Base-by-base conservation (phyloP, 495 filamentous ascomycete genomes). In the Penicillium cataractarum region DNA sequence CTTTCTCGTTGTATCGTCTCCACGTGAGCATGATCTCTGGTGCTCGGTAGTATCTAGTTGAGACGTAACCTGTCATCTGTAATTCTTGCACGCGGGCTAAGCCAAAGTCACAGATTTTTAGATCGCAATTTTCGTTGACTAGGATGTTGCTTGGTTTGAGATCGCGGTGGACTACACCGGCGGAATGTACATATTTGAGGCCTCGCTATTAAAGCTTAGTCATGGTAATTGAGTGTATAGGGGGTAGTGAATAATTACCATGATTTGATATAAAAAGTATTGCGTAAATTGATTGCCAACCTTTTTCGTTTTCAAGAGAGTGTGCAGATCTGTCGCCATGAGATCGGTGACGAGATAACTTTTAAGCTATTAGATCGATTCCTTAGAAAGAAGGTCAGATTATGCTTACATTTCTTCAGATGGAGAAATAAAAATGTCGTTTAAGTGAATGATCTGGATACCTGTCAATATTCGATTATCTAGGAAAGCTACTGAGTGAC, bases 1-100 rank as follows among this genome's bases (percentile, higher is more conserved):
- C 95, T 80, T 98, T 95, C 48, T 97, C 92, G 69, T 97, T 94
- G 76, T 99, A 99, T 77, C 97, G 97, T 75, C 97, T 94, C 95
- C 95, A 99, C 40, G 95, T 99, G 70, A 99, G 92, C 95, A 99
- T 99, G 71, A 99, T 98, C 77, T 99, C 95, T 3, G 95, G 95
- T 2, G 95, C 95, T 52, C 95, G 88, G 81, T 99, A 99, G 82
- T 97, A 99, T 80, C 95, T 84, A 42, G 95, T 99, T 27, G 95
- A 97, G 26, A 99, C 95, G 67, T 99, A 99, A 73, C 95, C 95
- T 39, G 95, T 99, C 95, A 99, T 99, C 77, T 97, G 92, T 15
- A 90, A 90, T 68, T 99, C 95, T 76, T 98, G 95, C 69, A 98
- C 93, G 70, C 95, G 91, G 40, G 95, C 95, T 44, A 99, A 83